Evolutionary conservation across 2,329 filamentous ascomycete genomes (phyloP).

Genomic region (Tolypocladium album): DNA sequence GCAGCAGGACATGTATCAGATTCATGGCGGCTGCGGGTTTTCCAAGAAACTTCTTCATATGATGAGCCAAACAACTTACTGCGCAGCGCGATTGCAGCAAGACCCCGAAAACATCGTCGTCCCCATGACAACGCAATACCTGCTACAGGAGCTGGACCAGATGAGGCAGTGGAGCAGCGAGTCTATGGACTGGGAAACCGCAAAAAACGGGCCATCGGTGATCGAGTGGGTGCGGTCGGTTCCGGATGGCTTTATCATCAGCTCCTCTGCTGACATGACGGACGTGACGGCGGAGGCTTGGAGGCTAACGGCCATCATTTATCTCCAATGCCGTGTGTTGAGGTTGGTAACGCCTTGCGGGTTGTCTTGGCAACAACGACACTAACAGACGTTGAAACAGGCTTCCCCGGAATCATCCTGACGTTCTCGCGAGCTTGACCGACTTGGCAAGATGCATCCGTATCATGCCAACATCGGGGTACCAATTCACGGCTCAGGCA

Average conservation of each 20-base stretch:
- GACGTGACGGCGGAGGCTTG: constrained; percentile 29
- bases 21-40: constrained; percentile 30
- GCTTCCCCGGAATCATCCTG: constrained; percentile 24
- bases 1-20: constrained; percentile 21
- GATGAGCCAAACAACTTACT: constrained; percentile 26
- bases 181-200: constrained; percentile 12
- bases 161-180: constrained; percentile 26
- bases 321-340: constrained; percentile 25
- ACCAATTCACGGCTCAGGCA: constrained; percentile 29
- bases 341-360: constrained; percentile 13
- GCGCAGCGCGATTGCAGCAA: constrained; percentile 21
- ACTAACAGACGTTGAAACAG: constrained; percentile 9
- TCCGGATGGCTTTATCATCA: constrained; percentile 13
- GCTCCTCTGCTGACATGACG: constrained; percentile 22
- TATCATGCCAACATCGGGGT: constrained; percentile 29
- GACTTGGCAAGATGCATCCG: constrained; percentile 25
- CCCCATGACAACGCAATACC: constrained; percentile 17
- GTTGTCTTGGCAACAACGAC: neutral
- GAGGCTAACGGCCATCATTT: constrained; percentile 27
- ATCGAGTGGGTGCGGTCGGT: constrained; percentile 19
- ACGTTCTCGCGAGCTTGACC: constrained; percentile 18
- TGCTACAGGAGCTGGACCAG: constrained; percentile 15
- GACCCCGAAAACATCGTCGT: constrained; percentile 19
- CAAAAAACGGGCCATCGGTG: constrained; percentile 4
- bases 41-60: constrained; percentile 26